Evolutionary conservation across 331 rosid genomes (phyloP).

Genomic region (Rhamnella rubrinervis): DNA sequence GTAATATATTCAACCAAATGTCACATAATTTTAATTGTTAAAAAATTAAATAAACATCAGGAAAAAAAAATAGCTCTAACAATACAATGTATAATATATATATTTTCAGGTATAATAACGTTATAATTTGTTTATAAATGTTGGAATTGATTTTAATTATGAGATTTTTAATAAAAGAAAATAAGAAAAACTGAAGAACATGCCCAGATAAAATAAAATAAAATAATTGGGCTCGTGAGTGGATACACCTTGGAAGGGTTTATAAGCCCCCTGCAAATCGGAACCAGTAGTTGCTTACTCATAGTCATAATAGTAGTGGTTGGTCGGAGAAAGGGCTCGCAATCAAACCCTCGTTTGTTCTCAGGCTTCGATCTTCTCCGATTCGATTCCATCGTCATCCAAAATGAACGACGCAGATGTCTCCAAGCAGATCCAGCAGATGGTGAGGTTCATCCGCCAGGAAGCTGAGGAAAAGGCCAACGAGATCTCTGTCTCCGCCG

Average conservation of each 20-base stretch:
- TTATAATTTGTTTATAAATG: too few relatives aligned
- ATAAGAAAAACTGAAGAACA: too few relatives aligned
- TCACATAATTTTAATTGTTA: too few relatives aligned
- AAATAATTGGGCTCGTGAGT: neutral
- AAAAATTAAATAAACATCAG: too few relatives aligned
- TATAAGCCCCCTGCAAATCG: too few relatives aligned
- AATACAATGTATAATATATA: too few relatives aligned
- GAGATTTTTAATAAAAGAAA: neutral
- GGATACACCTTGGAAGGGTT: neutral
- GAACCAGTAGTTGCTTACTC: too few relatives aligned
- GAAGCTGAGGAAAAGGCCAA: conserved; percentile 99
- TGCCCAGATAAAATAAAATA: neutral
- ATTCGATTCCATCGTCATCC: conserved; percentile 21
- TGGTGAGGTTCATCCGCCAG: conserved; percentile 97
- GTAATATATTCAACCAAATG: too few relatives aligned
- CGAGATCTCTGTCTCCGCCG: conserved; percentile 99
- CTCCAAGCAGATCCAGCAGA: conserved; percentile 99
- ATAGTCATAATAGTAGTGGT: neutral
- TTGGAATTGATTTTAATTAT: too few relatives aligned
- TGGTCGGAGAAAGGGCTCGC: conserved; percentile 9
- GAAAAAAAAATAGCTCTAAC: too few relatives aligned
- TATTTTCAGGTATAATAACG: too few relatives aligned
- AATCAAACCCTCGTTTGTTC: neutral
- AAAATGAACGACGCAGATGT: conserved; percentile 94
- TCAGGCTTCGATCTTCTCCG: conserved; percentile 37